Percentiles rank a stretch among this genome's conserved stretches.
Conservation (phyloP, 345 rosid species). For the Linum lewisii region DNA sequence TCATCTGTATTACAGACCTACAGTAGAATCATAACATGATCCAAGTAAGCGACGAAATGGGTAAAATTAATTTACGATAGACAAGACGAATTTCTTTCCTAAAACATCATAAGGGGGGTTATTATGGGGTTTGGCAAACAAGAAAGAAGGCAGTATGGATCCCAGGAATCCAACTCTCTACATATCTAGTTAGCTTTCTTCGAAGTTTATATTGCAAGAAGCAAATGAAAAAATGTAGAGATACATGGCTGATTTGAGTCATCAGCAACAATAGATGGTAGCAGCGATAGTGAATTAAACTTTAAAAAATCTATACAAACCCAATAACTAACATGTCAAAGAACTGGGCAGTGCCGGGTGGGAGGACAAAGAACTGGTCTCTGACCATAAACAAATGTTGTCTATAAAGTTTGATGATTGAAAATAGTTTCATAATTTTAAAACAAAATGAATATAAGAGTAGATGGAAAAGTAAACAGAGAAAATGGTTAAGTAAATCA, state of each 20-base stretch:
- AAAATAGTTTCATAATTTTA: too few species aligned
- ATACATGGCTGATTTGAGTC: neutral
- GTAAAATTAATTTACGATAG: neutral
- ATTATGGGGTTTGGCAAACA: neutral
- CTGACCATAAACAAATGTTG: too few species aligned
- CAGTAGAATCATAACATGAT: conserved; percentile 14
- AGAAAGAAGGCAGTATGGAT: neutral
- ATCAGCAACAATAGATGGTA: neutral
- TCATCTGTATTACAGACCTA: conserved; percentile 79
- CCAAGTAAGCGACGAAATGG: neutral
- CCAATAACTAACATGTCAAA: neutral
- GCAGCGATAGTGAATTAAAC: neutral
- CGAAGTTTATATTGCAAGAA: too few species aligned
- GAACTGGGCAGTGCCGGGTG: too few species aligned
- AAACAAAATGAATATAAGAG: too few species aligned
- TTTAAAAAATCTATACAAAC: neutral
- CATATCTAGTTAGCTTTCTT: neutral
- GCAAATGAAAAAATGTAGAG: neutral
- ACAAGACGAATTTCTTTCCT: neutral
- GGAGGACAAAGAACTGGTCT: too few species aligned
- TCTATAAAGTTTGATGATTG: too few species aligned
- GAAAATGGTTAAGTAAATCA: too few species aligned
- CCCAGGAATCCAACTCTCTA: too few species aligned
- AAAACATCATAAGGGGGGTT: too few species aligned
- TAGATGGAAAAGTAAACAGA: too few species aligned